Percentiles rank a stretch among this genome's conserved stretches.
Conservation (phyloP, 345 rosid genomes). For the Alliaria petiolata region DNA sequence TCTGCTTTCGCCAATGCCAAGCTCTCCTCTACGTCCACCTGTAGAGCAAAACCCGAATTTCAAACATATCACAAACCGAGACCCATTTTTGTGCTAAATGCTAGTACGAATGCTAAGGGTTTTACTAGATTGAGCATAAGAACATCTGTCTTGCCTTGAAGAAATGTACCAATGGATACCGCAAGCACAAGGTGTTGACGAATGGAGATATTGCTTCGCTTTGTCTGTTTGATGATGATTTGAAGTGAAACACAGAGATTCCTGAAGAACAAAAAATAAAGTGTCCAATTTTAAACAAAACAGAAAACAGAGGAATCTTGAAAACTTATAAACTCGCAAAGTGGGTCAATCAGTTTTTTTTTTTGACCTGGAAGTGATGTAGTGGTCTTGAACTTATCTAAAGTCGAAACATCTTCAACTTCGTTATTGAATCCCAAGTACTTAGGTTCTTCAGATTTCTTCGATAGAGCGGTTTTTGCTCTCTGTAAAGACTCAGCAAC, state of each 20-base stretch:
- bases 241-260: constrained; percentile 35
- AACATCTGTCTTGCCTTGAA: constrained; percentile 32
- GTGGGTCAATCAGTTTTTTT: not conserved
- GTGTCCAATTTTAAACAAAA: not conserved
- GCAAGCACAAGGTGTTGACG: constrained; percentile 33
- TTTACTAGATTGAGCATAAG: constrained; percentile 23
- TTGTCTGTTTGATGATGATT: constrained; percentile 28
- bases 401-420: constrained; percentile 57
- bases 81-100: not conserved
- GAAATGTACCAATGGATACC: constrained; percentile 34
- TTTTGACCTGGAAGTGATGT: constrained; percentile 58
- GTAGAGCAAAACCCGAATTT: not conserved
- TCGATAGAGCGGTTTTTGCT: constrained; percentile 56
- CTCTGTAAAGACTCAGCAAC: constrained; percentile 65
- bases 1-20: constrained; percentile 56
- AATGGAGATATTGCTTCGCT: constrained; percentile 32
- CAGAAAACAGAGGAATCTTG: not conserved
- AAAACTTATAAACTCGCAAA: not conserved
- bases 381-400: constrained; percentile 61
- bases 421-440: constrained; percentile 48
- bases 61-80: not conserved
- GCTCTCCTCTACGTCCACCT: constrained; percentile 74
- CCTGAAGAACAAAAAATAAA: constrained; percentile 28
- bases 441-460: constrained; percentile 46
- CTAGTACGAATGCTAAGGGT: not conserved